Evolutionary conservation across 345 rosid genomes (phyloP).

Genomic region (Nephelium lappaceum): DNA sequence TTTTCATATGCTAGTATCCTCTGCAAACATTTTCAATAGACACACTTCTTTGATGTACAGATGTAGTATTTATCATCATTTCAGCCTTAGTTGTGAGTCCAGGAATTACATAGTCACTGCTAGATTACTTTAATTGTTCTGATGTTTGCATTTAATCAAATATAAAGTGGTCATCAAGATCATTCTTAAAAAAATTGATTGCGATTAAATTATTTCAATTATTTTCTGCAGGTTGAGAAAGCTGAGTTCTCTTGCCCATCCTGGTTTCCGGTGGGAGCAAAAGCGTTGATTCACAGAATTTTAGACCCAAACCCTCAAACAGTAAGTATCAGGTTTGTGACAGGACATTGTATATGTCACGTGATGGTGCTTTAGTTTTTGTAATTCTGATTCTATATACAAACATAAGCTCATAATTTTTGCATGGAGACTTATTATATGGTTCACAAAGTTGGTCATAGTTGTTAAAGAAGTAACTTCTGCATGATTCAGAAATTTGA

Average conservation of each 20-base stretch:
- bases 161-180: background rate
- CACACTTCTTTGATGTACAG: background rate
- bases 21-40: background rate
- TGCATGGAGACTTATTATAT: background rate
- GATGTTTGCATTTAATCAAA: conserved; percentile 6
- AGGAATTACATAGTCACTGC: background rate
- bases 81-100: background rate
- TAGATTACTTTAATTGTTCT: conserved; percentile 5
- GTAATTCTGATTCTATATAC: conserved; percentile 1
- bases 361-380: conserved; percentile 4
- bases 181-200: background rate
- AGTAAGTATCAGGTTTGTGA: conserved; percentile 46
- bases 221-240: conserved; percentile 64
- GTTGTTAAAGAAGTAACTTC: background rate
- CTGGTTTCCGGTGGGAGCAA: conserved; percentile 88
- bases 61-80: conserved; percentile 5
- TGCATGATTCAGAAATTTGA: background rate
- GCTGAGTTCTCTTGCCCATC: conserved; percentile 91
- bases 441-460: background rate
- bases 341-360: conserved; percentile 4
- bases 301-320: conserved; percentile 90
- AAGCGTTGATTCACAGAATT: conserved; percentile 73
- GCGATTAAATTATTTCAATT: background rate
- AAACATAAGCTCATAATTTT: background rate
- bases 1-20: background rate